Conservation (phyloP, 208 protist genomes). For the Wallacemonas sp. region DNA sequence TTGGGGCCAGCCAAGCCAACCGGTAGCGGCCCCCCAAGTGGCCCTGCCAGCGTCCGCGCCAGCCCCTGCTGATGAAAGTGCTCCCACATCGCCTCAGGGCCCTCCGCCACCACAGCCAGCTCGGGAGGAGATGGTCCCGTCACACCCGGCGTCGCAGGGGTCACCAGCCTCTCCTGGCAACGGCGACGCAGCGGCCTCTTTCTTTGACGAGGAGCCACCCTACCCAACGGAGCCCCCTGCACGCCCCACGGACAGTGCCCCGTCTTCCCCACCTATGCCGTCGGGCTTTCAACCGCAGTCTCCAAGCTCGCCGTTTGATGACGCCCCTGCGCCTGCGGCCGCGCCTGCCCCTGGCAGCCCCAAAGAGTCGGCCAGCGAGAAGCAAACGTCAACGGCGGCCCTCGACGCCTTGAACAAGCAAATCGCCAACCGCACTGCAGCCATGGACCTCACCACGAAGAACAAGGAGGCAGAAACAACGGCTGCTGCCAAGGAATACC, state of each 20-base stretch:
- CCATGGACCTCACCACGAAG: conserved; percentile 55
- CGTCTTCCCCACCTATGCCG: background rate
- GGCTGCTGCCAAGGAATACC: conserved; percentile 63
- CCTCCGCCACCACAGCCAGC: background rate
- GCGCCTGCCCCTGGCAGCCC: background rate
- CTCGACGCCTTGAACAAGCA: conserved; percentile 61
- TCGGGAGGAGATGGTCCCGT: background rate
- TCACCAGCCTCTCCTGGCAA: conserved; percentile 17
- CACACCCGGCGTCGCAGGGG: conserved; percentile 9
- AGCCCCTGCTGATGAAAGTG: background rate
- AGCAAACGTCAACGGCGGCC: conserved; percentile 16
- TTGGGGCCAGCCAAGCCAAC: conserved; percentile 19
- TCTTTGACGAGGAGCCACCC: conserved; percentile 8
- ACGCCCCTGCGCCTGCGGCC: background rate
- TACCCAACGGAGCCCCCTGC: conserved; percentile 1
- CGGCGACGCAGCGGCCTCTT: conserved; percentile 9
- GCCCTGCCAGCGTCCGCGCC: conserved; percentile 1
- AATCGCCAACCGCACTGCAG: conserved; percentile 58
- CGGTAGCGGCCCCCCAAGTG: background rate
- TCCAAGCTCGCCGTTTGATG: conserved; percentile 13
- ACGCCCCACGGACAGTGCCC: background rate
- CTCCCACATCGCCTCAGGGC: background rate
- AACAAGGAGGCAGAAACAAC: conserved; percentile 60
- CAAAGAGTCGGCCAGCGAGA: conserved; percentile 9
- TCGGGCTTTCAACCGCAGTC: conserved; percentile 1